phyloP scores from a whole-genome alignment of 257 asterid genomes.

The Jaltomata sinuosa region DNA sequence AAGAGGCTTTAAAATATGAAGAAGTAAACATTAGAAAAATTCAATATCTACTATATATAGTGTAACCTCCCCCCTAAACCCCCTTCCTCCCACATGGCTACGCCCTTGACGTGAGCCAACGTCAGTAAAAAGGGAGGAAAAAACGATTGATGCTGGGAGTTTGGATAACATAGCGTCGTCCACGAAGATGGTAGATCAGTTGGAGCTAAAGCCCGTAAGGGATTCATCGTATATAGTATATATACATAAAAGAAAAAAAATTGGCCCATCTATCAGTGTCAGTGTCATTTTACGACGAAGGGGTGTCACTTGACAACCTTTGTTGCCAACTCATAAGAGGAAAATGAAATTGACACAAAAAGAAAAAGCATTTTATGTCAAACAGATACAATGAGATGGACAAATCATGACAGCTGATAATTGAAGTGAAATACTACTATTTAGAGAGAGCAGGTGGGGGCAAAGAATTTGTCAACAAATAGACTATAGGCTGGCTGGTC shows the following conservation, averaged over 20 bases:
- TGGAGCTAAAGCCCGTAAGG: no score
- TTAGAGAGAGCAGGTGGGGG: not conserved
- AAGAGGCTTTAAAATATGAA: not conserved
- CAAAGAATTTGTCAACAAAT: constrained; percentile 25
- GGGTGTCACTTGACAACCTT: not conserved
- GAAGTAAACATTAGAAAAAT: no score
- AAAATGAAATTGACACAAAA: not conserved
- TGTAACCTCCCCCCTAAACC: no score
- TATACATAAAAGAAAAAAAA: no score
- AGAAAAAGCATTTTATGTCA: not conserved
- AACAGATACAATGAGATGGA: not conserved
- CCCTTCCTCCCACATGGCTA: not conserved
- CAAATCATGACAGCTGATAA: not conserved
- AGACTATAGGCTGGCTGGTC: constrained; percentile 22
- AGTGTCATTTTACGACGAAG: not conserved
- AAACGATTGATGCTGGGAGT: not conserved
- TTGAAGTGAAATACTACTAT: not conserved
- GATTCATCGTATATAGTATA: no score
- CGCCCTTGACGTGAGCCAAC: no score
- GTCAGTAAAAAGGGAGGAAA: no score
- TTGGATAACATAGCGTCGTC: not conserved
- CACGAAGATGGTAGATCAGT: not conserved
- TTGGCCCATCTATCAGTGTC: not conserved
- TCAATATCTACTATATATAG: not conserved
- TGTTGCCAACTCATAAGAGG: not conserved